Evolutionary conservation across 2,329 filamentous ascomycete species (phyloP).

Genomic region (Metarhizium humberi): DNA sequence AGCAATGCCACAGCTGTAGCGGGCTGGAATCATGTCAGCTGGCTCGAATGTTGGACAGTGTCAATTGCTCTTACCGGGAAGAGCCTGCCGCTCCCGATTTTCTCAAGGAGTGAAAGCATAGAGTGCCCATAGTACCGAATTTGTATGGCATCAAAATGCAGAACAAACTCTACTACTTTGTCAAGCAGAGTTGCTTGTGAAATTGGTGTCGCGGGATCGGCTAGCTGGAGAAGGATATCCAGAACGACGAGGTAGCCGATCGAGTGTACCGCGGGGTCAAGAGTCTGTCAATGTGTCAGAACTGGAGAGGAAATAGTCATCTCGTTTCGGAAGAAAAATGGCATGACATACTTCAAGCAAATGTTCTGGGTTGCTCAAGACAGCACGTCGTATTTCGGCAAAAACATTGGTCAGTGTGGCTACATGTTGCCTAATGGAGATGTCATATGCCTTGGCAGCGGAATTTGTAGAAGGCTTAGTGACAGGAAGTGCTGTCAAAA

Average conservation of each 20-base stretch:
- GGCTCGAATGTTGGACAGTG: neutral
- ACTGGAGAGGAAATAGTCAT: neutral
- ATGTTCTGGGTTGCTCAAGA: slow-evolving; percentile 24
- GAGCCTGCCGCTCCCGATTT: slow-evolving; percentile 27
- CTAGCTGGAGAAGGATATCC: slow-evolving; percentile 24
- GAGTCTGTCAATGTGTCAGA: slow-evolving; percentile 20
- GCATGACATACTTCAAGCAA: slow-evolving; percentile 29
- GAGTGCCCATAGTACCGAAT: slow-evolving; percentile 38
- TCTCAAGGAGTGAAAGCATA: slow-evolving; percentile 35
- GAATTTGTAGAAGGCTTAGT: neutral
- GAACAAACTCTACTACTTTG: slow-evolving; percentile 34
- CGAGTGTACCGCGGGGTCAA: slow-evolving; percentile 40
- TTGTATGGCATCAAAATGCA: slow-evolving; percentile 40
- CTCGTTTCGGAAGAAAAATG: too few species aligned
- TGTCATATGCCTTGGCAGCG: slow-evolving; percentile 1
- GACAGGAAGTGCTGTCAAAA: slow-evolving; percentile 1
- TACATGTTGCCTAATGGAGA: slow-evolving; percentile 4
- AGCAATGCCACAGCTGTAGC: slow-evolving; percentile 35
- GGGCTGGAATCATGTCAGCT: slow-evolving; percentile 25
- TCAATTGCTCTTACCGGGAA: slow-evolving; percentile 28
- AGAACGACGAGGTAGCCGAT: slow-evolving; percentile 43
- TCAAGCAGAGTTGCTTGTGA: slow-evolving; percentile 27
- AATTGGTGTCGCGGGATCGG: slow-evolving; percentile 17
- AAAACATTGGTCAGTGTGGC: neutral
- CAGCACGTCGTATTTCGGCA: slow-evolving; percentile 8